Evolutionary conservation across 352 stramenopile genomes (phyloP).

Genomic region (Globisporangium lucens): DNA sequence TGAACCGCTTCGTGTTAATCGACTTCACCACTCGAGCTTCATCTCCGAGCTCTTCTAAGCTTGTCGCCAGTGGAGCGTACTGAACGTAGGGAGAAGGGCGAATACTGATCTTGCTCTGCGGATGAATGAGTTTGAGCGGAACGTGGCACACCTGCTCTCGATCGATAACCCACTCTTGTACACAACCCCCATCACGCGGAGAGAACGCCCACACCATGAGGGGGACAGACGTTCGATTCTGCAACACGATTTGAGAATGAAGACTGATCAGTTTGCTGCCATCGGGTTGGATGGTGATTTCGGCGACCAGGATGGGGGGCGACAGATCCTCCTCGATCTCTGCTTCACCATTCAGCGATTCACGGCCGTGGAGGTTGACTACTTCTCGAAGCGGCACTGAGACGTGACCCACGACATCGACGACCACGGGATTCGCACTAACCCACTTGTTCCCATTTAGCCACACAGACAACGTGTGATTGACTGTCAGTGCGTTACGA

Average conservation of each 20-base stretch:
- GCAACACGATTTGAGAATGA: slow-evolving; percentile 83
- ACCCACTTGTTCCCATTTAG: slow-evolving; percentile 87
- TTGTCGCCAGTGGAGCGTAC: slow-evolving; percentile 79
- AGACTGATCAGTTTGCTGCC: slow-evolving; percentile 87
- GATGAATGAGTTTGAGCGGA: slow-evolving; percentile 80
- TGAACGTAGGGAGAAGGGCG: slow-evolving; percentile 80
- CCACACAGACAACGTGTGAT: slow-evolving; percentile 87
- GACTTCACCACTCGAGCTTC: slow-evolving; percentile 65
- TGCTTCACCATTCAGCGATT: slow-evolving; percentile 26
- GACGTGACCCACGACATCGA: slow-evolving; percentile 86
- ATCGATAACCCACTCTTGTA: slow-evolving; percentile 83
- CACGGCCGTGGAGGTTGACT: slow-evolving; percentile 20
- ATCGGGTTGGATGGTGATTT: slow-evolving; percentile 86
- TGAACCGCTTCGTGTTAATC: slow-evolving; percentile 80
- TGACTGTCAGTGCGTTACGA: slow-evolving; percentile 73
- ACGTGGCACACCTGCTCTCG: slow-evolving; percentile 80
- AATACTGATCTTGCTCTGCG: slow-evolving; percentile 87
- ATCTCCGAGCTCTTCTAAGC: slow-evolving; percentile 75
- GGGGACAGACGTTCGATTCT: slow-evolving; percentile 84
- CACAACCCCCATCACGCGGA: slow-evolving; percentile 68
- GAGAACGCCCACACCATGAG: slow-evolving; percentile 89
- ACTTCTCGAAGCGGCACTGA: slow-evolving; percentile 73
- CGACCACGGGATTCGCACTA: slow-evolving; percentile 80
- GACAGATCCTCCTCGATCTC: slow-evolving; percentile 51
- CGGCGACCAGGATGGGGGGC: slow-evolving; percentile 74